Percentiles rank a stretch among this genome's conserved stretches.
phyloP scores from a whole-genome alignment of 192 early-diverging fungal genomes.

The Entophlyctis luteolus region DNA sequence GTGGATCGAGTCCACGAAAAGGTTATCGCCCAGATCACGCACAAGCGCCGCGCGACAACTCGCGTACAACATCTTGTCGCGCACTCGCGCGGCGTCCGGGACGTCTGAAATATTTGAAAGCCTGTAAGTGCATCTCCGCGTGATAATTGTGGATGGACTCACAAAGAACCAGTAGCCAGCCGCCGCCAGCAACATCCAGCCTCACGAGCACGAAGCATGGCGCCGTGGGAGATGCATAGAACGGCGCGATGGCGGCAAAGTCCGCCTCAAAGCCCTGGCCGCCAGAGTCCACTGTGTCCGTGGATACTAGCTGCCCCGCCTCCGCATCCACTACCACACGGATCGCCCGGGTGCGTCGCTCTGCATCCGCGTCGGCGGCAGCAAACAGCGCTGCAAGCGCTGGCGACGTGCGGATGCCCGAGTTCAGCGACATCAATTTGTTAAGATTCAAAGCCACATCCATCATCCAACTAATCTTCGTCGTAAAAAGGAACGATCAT shows the following conservation, averaged over 20 bases:
- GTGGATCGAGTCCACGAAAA: constrained; percentile 79
- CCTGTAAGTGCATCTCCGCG: background rate
- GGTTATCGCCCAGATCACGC: constrained; percentile 75
- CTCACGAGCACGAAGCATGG: background rate
- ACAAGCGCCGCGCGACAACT: constrained; percentile 74
- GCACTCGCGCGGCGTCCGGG: constrained; percentile 18
- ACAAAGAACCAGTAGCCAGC: constrained; percentile 16
- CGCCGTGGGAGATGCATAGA: background rate
- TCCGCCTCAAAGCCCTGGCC: constrained; percentile 2
- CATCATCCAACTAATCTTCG: too few relatives aligned
- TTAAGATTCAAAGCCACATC: too few relatives aligned
- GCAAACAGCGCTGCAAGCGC: background rate
- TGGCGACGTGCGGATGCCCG: background rate
- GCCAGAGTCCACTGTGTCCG: background rate
- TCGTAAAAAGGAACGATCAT: too few relatives aligned
- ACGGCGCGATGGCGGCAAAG: background rate
- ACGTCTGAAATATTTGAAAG: constrained; percentile 3
- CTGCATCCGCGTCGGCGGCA: background rate
- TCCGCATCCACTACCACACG: background rate
- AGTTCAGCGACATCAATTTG: background rate
- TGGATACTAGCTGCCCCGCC: background rate
- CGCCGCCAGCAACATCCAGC: background rate
- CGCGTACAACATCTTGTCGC: constrained; percentile 80
- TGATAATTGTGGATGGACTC: background rate
- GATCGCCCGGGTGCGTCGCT: background rate